Conservation (phyloP, 2,329 filamentous ascomycete species). For the Paracamarosporium sp. region DNA sequence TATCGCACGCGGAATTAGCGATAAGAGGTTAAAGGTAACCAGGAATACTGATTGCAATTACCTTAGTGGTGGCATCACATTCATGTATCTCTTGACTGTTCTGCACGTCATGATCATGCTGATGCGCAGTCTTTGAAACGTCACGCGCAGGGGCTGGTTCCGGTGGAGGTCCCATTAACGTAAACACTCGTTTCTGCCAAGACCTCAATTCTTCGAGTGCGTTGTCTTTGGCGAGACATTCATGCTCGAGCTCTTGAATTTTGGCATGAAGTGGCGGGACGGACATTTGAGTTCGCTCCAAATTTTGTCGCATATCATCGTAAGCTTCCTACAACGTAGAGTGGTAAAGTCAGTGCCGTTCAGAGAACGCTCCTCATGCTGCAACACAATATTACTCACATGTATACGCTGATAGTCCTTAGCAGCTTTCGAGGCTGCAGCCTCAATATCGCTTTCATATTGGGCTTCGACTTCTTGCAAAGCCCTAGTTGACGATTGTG, state of each 20-base stretch:
- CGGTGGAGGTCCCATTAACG: conserved; percentile 29
- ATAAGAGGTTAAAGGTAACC: background rate
- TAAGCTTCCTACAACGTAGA: conserved; percentile 7
- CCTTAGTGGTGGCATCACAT: conserved; percentile 8
- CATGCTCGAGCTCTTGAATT: conserved; percentile 32
- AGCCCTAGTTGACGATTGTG: conserved; percentile 23
- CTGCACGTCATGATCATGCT: conserved; percentile 23
- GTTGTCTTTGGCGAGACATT: conserved; percentile 36
- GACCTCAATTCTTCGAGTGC: conserved; percentile 35
- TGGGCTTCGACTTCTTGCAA: conserved; percentile 23
- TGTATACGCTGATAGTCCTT: conserved; percentile 23
- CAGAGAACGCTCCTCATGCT: background rate
- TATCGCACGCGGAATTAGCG: background rate
- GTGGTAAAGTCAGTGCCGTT: background rate
- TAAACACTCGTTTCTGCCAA: conserved; percentile 29
- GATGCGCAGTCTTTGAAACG: conserved; percentile 19
- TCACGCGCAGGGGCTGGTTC: conserved; percentile 16
- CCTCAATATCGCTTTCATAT: conserved; percentile 23
- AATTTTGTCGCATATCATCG: conserved; percentile 21
- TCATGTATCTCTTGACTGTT: conserved; percentile 27
- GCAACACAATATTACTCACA: background rate
- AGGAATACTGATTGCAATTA: background rate
- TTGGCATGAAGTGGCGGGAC: conserved; percentile 26
- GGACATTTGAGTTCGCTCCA: conserved; percentile 21
- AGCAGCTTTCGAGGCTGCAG: conserved; percentile 16